Evolutionary conservation across 2,329 filamentous ascomycete species (phyloP).

Genomic region (Fusarium algeriense): DNA sequence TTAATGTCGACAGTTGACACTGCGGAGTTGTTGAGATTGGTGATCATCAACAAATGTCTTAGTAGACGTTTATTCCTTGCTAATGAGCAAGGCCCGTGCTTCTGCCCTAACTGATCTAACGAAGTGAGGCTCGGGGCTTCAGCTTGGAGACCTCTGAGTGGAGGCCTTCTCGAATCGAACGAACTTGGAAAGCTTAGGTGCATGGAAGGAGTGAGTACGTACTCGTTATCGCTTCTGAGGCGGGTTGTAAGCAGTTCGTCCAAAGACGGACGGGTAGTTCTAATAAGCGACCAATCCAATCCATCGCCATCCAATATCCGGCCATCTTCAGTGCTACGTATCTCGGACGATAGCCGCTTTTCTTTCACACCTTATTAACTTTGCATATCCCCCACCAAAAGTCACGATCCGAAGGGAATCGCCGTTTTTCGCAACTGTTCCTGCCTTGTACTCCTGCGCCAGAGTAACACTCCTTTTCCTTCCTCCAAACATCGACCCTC

Average conservation of each 20-base stretch:
- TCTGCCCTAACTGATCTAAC: slow-evolving; percentile 39
- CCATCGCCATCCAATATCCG: slow-evolving; percentile 18
- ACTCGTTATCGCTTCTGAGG: slow-evolving; percentile 31
- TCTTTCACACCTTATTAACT: slow-evolving; percentile 13
- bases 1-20: slow-evolving; percentile 5
- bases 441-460: slow-evolving; percentile 22
- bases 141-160: slow-evolving; percentile 33
- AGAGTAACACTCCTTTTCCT: slow-evolving; percentile 29
- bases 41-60: slow-evolving; percentile 37
- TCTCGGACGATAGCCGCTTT: slow-evolving; percentile 17
- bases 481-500: slow-evolving; percentile 17
- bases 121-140: slow-evolving; percentile 40
- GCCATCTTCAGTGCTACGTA: slow-evolving; percentile 28
- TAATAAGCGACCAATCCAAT: slow-evolving; percentile 18
- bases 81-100: slow-evolving; percentile 39
- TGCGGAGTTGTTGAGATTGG: slow-evolving; percentile 36
- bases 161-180: slow-evolving; percentile 17
- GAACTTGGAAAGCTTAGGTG: not conserved
- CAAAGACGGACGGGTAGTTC: slow-evolving; percentile 27
- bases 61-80: slow-evolving; percentile 28
- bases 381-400: slow-evolving; percentile 26
- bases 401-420: slow-evolving; percentile 6
- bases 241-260: slow-evolving; percentile 18
- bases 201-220: slow-evolving; percentile 24
- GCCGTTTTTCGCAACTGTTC: slow-evolving; percentile 15